Percentiles rank a stretch among this genome's conserved stretches.
These are phyloP conservation scores for Chaetothyriales sp. DNA, from an alignment of 2,329 filamentous ascomycete species.

Conservation along the genomic window DNA sequence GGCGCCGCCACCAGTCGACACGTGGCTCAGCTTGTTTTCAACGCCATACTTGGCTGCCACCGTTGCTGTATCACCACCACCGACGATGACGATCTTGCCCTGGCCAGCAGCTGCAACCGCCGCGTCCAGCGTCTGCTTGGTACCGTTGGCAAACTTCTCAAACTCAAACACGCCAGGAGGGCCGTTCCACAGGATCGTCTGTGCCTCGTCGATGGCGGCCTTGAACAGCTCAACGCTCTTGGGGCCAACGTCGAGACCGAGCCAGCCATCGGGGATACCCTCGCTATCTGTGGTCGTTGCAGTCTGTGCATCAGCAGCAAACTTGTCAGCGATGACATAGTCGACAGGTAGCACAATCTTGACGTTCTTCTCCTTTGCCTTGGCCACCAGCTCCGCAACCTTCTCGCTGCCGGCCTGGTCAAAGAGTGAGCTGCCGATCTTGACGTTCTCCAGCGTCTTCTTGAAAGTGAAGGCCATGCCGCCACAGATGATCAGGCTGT, in stretches of 20 bases:
- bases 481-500: conserved; percentile 91
- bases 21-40: conserved; percentile 95
- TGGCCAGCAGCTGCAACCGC: conserved; percentile 64
- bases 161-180: conserved; percentile 96
- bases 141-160: conserved; percentile 81
- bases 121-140: conserved; percentile 80
- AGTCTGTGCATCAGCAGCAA: conserved; percentile 65
- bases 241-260: conserved; percentile 88
- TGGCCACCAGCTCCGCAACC: conserved; percentile 71
- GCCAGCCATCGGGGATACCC: conserved; percentile 92
- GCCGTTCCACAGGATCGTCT: conserved; percentile 99
- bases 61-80: conserved; percentile 93
- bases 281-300: conserved; percentile 70
- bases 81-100: conserved; percentile 95
- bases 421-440: conserved; percentile 82
- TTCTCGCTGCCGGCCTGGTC: conserved; percentile 90
- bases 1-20: conserved; percentile 91
- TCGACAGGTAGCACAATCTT: conserved; percentile 88
- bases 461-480: conserved; percentile 99
- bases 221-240: conserved; percentile 82
- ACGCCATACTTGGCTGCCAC: conserved; percentile 94
- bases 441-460: conserved; percentile 84
- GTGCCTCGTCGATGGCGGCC: conserved; percentile 67
- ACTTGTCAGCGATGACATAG: conserved; percentile 94
- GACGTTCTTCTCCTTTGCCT: conserved; percentile 93